Conservation (phyloP, 768 basidiomycete genomes). For the Macrolepiota albuminosa region DNA sequence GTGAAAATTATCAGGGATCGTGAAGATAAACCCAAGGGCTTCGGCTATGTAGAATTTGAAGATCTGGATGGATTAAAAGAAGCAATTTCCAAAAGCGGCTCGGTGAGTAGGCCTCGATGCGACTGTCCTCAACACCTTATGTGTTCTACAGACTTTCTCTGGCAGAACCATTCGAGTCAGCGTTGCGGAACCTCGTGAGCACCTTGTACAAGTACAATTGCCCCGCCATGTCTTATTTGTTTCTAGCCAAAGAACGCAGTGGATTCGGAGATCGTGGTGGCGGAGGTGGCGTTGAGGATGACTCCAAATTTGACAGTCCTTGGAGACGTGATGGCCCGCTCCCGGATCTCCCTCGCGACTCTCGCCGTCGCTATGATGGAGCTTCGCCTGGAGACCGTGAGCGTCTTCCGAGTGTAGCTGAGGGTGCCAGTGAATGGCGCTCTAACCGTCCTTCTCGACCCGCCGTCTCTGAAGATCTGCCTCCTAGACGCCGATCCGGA, state of each 20-base stretch:
- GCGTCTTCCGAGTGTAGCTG: slow-evolving; percentile 46
- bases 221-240: slow-evolving; percentile 8
- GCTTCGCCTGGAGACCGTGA: slow-evolving; percentile 36
- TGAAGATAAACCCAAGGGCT: slow-evolving; percentile 95
- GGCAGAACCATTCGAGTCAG: slow-evolving; percentile 84
- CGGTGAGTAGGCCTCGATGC: slow-evolving; percentile 38
- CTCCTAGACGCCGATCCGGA: slow-evolving; percentile 53
- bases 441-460: slow-evolving; percentile 43
- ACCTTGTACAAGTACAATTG: not conserved
- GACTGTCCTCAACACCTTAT: not conserved
- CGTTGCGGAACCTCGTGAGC: slow-evolving; percentile 95
- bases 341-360: slow-evolving; percentile 62
- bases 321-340: slow-evolving; percentile 91
- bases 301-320: slow-evolving; percentile 74
- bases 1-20: slow-evolving; percentile 91
- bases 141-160: slow-evolving; percentile 49
- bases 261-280: slow-evolving; percentile 37
- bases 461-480: slow-evolving; percentile 40
- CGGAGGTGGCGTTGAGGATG: slow-evolving; percentile 51
- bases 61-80: slow-evolving; percentile 82
- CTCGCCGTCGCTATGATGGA: slow-evolving; percentile 64
- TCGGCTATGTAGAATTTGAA: slow-evolving; percentile 96
- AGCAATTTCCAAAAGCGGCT: slow-evolving; percentile 67
- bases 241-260: slow-evolving; percentile 69
- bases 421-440: slow-evolving; percentile 68